These are phyloP conservation scores for Xylariaceae sp. DNA, from an alignment of 2,329 filamentous ascomycete species.

Conservation along the genomic window DNA sequence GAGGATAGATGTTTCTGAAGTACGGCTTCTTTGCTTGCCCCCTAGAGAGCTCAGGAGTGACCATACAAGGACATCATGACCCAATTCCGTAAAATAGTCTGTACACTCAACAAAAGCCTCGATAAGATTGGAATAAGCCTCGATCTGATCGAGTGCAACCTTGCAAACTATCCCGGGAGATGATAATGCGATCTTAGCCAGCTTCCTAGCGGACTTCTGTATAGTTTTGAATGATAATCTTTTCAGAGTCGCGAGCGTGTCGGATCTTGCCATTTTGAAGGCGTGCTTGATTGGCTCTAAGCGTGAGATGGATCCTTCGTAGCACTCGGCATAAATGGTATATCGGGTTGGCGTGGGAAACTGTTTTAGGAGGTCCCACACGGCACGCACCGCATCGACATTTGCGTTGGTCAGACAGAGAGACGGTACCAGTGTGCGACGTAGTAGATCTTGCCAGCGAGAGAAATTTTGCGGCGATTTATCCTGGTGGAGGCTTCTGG, in stretches of 20 bases:
- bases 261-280: conserved; percentile 70
- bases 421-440: conserved; percentile 79
- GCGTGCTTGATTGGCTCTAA: conserved; percentile 73
- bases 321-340: conserved; percentile 92
- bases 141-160: conserved; percentile 83
- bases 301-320: conserved; percentile 71
- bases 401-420: conserved; percentile 84
- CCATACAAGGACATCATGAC: conserved; percentile 92
- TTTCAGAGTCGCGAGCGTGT: conserved; percentile 84
- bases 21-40: conserved; percentile 59
- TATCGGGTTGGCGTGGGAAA: conserved; percentile 77
- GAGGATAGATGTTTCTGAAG: conserved; percentile 58
- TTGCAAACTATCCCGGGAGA: conserved; percentile 90
- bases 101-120: conserved; percentile 93
- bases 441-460: conserved; percentile 82
- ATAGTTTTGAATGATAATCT: conserved; percentile 85
- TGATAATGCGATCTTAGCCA: conserved; percentile 89
- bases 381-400: conserved; percentile 76
- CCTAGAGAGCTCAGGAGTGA: conserved; percentile 72
- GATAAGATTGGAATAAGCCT: conserved; percentile 91
- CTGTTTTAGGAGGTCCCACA: conserved; percentile 76
- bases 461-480: conserved; percentile 63
- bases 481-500: conserved; percentile 68
- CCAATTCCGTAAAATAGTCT: conserved; percentile 87
- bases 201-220: conserved; percentile 75